These are phyloP conservation scores for Populus tremula DNA, from an alignment of 345 rosid genomes.

Conservation along the genomic window DNA sequence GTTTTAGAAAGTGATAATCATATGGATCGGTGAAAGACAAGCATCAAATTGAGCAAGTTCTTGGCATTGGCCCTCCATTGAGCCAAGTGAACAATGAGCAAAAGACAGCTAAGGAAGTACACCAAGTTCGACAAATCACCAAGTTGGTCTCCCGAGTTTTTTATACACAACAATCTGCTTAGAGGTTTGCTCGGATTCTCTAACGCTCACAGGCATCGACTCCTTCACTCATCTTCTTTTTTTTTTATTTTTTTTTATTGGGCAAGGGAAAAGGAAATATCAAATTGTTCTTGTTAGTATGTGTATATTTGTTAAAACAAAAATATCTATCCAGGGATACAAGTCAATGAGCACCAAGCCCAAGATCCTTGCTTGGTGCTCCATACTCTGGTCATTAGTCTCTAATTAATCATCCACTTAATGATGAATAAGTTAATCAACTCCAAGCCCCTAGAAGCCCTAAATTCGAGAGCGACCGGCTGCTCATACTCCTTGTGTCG, in stretches of 20 bases:
- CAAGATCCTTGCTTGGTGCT: constrained; percentile 29
- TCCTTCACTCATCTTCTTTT: neutral
- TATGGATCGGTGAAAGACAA: constrained; percentile 34
- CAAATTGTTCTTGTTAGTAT: constrained; percentile 2
- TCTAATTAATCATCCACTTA: neutral
- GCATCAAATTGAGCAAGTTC: constrained; percentile 19
- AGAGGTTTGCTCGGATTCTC: constrained; percentile 9
- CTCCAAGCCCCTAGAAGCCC: constrained; percentile 21
- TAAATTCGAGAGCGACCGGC: constrained; percentile 28
- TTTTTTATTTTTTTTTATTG: neutral
- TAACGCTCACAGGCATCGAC: neutral
- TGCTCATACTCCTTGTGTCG: constrained; percentile 13
- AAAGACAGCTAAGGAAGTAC: constrained; percentile 36
- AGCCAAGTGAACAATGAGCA: constrained; percentile 39
- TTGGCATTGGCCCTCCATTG: constrained; percentile 30
- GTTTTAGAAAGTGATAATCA: constrained; percentile 2
- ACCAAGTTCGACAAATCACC: constrained; percentile 54
- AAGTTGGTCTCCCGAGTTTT: neutral
- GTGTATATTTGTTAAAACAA: constrained; percentile 13
- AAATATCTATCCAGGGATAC: neutral
- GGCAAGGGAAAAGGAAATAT: neutral
- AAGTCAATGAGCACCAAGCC: constrained; percentile 36
- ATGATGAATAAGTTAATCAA: constrained; percentile 2
- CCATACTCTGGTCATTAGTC: neutral
- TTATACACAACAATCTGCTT: neutral